These are phyloP conservation scores for Chrysanthemum seticuspe DNA, from an alignment of 129 eudicot genomes.

Conservation along the genomic window DNA sequence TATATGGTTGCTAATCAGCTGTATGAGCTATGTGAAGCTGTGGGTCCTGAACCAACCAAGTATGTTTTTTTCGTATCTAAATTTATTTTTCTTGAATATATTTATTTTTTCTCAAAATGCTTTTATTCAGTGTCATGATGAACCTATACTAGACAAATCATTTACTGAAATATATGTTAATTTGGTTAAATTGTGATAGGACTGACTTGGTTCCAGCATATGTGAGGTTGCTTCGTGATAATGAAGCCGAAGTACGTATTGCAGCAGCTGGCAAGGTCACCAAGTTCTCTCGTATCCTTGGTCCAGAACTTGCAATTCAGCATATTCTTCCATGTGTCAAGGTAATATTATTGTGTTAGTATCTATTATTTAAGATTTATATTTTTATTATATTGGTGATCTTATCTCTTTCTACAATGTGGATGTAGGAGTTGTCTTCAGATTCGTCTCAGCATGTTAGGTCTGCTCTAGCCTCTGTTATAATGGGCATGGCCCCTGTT, in stretches of 20 bases:
- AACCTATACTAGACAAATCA: not conserved
- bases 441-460: conserved; percentile 99
- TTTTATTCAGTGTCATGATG: not conserved
- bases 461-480: conserved; percentile 98
- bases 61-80: conserved; percentile 21
- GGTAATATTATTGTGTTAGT: conserved; percentile 34
- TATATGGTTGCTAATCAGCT: conserved; percentile 88
- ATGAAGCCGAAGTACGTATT: conserved; percentile 99
- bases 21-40: conserved; percentile 84
- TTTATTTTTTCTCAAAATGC: too few species aligned
- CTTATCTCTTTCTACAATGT: conserved; percentile 14
- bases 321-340: conserved; percentile 99
- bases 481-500: conserved; percentile 99
- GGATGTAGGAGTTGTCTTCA: conserved; percentile 85
- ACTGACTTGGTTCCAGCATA: conserved; percentile 98
- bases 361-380: not conserved
- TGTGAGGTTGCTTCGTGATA: conserved; percentile 95
- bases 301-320: conserved; percentile 88
- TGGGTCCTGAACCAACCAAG: conserved; percentile 80
- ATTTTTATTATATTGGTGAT: not conserved
- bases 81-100: not conserved
- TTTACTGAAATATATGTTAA: not conserved
- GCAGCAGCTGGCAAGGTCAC: conserved; percentile 99
- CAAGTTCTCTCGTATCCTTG: conserved; percentile 89
- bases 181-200: conserved; percentile 34